Percentiles rank a stretch among this genome's conserved stretches.
Evolutionary conservation across 208 protist species (phyloP).

Genomic region (Trypanosoma conorhini): DNA sequence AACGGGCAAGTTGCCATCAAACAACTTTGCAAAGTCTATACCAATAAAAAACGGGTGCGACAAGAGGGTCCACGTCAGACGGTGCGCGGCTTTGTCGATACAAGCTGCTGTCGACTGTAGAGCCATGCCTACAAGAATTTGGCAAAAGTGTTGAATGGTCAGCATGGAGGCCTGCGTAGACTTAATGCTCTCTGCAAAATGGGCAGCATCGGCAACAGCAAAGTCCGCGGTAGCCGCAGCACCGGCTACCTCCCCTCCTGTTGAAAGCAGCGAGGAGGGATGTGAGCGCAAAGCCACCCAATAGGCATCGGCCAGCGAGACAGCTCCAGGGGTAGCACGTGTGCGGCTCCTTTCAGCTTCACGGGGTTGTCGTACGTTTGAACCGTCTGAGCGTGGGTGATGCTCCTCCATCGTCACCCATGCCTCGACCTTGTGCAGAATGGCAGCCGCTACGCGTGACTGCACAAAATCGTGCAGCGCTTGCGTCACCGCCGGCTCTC

Average conservation of each 20-base stretch:
- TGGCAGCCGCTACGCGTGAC: neutral
- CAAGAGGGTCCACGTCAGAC: constrained; percentile 38
- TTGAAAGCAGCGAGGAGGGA: neutral
- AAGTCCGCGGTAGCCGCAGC: neutral
- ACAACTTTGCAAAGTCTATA: constrained; percentile 48
- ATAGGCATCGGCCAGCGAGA: constrained; percentile 13
- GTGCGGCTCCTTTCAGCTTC: neutral
- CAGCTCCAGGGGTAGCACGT: neutral
- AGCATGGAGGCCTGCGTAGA: constrained; percentile 11
- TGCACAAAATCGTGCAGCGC: constrained; percentile 1
- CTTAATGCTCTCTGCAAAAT: constrained; percentile 4
- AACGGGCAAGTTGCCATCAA: constrained; percentile 60
- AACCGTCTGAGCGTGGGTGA: neutral
- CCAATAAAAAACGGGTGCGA: constrained; percentile 70
- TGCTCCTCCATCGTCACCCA: constrained; percentile 4
- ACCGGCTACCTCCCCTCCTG: neutral
- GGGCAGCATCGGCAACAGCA: neutral
- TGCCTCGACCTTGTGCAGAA: constrained; percentile 7
- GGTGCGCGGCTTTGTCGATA: constrained; percentile 42
- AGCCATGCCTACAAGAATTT: constrained; percentile 56
- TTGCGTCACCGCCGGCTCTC: neutral
- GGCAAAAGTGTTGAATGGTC: constrained; percentile 38
- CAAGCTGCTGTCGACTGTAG: constrained; percentile 1
- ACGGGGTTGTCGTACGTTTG: neutral
- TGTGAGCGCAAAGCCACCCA: neutral